Evolutionary conservation across 257 asterid genomes (phyloP).

Genomic region (Scutellaria barbata): DNA sequence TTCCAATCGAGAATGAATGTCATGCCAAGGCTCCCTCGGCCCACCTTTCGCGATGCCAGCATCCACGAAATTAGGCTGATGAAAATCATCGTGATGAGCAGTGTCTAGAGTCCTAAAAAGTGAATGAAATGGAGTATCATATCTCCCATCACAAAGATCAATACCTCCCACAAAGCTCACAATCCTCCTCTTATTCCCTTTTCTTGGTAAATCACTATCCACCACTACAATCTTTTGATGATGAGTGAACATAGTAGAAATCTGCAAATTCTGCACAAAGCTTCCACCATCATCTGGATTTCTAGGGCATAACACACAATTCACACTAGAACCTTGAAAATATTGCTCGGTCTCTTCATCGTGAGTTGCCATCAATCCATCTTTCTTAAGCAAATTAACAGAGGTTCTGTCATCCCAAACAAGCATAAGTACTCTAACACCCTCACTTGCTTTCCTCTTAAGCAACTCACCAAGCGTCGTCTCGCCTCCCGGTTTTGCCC

Average conservation of each 20-base stretch:
- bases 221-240: conserved; percentile 83
- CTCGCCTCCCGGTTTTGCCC: conserved; percentile 82
- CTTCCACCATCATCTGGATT: conserved; percentile 88
- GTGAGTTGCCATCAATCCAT: conserved; percentile 89
- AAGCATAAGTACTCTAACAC: conserved; percentile 76
- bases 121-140: conserved; percentile 82
- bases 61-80: conserved; percentile 76
- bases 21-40: conserved; percentile 94
- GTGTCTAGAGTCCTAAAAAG: conserved; percentile 81
- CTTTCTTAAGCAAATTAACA: conserved; percentile 67
- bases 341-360: conserved; percentile 72
- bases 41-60: conserved; percentile 76
- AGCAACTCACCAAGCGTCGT: conserved; percentile 72
- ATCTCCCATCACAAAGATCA: conserved; percentile 87
- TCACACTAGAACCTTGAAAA: conserved; percentile 63
- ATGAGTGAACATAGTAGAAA: conserved; percentile 91
- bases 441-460: conserved; percentile 77
- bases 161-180: conserved; percentile 93
- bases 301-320: conserved; percentile 79
- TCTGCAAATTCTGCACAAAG: conserved; percentile 67
- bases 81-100: conserved; percentile 86
- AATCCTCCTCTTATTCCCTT: conserved; percentile 52
- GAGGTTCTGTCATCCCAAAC: conserved; percentile 95
- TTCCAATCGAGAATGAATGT: conserved; percentile 75
- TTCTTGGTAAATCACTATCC: conserved; percentile 62